Percentiles rank a stretch among this genome's conserved stretches.
Evolutionary conservation across 345 rosid species (phyloP).

Genomic region (Iberis pinnata): DNA sequence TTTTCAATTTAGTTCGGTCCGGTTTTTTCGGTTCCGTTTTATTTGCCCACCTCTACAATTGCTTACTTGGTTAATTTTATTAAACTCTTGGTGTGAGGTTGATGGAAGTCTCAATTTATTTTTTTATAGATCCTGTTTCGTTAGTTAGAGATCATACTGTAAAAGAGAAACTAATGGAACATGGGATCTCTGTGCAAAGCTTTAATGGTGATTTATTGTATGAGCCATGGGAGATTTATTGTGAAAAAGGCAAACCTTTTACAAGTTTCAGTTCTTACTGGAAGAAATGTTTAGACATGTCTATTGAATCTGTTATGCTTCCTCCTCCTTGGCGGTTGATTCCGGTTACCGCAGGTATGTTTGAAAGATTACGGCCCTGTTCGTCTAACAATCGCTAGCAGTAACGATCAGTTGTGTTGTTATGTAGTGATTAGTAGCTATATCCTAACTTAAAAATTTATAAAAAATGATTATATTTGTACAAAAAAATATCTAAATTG

Average conservation of each 20-base stretch:
- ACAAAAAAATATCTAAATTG: no score
- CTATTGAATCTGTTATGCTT: conserved; percentile 50
- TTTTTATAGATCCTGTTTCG: conserved; percentile 60
- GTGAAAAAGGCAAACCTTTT: conserved; percentile 62
- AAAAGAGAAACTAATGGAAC: conserved; percentile 63
- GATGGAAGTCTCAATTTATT: not conserved
- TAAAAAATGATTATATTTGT: no score
- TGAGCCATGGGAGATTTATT: conserved; percentile 89
- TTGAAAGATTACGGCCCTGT: no score
- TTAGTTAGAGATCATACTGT: conserved; percentile 74
- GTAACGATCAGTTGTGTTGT: no score
- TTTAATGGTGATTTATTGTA: conserved; percentile 79
- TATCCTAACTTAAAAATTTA: no score
- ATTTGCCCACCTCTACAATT: no score
- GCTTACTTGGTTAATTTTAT: not conserved
- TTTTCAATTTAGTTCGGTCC: no score
- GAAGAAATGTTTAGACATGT: conserved; percentile 66
- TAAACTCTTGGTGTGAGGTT: not conserved
- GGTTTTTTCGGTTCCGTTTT: no score
- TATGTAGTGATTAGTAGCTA: no score
- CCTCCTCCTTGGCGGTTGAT: conserved; percentile 69
- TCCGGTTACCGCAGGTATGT: conserved; percentile 51
- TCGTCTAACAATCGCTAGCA: no score
- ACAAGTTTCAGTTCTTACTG: conserved; percentile 61
- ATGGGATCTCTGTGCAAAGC: conserved; percentile 79